A percentile compares a stretch with the other conserved stretches of the same genome.
Evolutionary conservation across 2,329 filamentous ascomycete genomes (phyloP).

Genomic region (Scleromitrula shiraiana): DNA sequence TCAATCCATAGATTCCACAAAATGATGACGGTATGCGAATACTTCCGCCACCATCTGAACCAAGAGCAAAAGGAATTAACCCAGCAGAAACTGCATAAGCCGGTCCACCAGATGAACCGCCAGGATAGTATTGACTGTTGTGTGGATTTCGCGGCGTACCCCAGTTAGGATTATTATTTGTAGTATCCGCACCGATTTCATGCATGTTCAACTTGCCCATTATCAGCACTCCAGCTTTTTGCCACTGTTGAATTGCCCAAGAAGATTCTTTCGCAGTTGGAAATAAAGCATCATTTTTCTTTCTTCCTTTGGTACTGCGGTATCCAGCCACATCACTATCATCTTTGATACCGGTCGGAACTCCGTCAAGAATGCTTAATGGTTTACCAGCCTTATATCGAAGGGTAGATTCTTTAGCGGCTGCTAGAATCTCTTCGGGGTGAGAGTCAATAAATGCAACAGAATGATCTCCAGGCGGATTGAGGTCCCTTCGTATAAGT

Average conservation of each 20-base stretch:
- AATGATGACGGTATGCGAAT: constrained; percentile 36
- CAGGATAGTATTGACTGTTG: constrained; percentile 64
- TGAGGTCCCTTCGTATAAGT: constrained; percentile 54
- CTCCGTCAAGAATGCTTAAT: constrained; percentile 66
- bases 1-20: constrained; percentile 61
- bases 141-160: constrained; percentile 74
- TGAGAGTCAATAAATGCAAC: constrained; percentile 66
- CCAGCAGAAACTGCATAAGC: constrained; percentile 70
- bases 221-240: constrained; percentile 64
- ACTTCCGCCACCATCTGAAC: constrained; percentile 77
- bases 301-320: constrained; percentile 57
- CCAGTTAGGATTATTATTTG: constrained; percentile 79
- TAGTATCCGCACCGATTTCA: constrained; percentile 70
- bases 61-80: constrained; percentile 59
- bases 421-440: constrained; percentile 52
- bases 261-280: constrained; percentile 56
- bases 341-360: constrained; percentile 79
- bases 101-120: constrained; percentile 87
- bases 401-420: constrained; percentile 65
- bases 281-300: constrained; percentile 78
- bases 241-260: constrained; percentile 63
- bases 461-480: constrained; percentile 51
- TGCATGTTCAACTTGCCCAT: constrained; percentile 83
- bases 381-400: constrained; percentile 61
- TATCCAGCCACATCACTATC: constrained; percentile 72